Evolutionary conservation across 345 rosid species (phyloP), one percentile per base, ranked within the genome.

Genomic region (Reutealis trisperma): DNA sequence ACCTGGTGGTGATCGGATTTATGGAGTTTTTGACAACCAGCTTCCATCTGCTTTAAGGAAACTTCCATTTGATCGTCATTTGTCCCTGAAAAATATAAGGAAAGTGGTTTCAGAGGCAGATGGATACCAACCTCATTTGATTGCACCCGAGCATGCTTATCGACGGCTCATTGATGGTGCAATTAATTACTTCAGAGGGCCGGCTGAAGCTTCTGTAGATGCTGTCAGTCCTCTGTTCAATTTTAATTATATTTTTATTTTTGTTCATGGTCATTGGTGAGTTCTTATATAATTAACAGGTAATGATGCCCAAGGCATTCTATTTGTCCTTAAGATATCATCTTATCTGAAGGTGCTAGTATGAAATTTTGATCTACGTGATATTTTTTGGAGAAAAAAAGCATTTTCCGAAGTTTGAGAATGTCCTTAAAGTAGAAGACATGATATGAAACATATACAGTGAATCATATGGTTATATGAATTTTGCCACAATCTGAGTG

Each of bases 141-240:
- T 89, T 75, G 92, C 94, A 13, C 92, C 94, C 3, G 92, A 87
- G 87, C 95, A 91, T 79, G 95, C 85, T 62, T 91, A 91, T 75
- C 82, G 94, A 4, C 80, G 91, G 55, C 87, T 89, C 7, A 91
- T 91, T 61, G 91, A 91, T 13, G 83, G 89, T 7, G 87, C 91
- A 24, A 84, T 91, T 41, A 83, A 82, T 77, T 91, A 83, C 83
- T 89, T 89, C 81, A 89, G 84, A 77, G 88, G 87, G 54, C 95
- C 95, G 30, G 91, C 93, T 63, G 91, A 89, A 81, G 91, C 90
- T 75, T 89, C 92, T 32, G 95, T 91, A n/a, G 90, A 91, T 79
- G 90, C 91, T 63, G 95, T 88, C 84, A 89, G 92, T 83, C 60
- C 52, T 30, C 21, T 44, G n/a, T 58, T 47, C 25, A 8, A 44